phyloP scores from a whole-genome alignment of 2,329 filamentous ascomycete species.

The Cylindrodendrum hubeiense region DNA sequence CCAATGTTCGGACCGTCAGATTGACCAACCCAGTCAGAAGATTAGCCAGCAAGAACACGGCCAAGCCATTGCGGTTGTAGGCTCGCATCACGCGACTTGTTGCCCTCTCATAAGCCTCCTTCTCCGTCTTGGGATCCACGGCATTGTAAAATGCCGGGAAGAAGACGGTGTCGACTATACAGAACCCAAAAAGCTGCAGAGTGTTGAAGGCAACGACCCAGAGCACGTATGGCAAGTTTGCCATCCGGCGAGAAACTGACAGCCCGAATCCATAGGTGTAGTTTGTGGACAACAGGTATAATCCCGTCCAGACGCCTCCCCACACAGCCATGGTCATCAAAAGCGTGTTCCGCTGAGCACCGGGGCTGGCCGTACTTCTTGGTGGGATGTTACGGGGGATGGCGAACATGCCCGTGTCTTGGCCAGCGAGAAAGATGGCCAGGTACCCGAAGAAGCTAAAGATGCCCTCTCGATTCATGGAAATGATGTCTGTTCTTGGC shows the following conservation, averaged over 20 bases:
- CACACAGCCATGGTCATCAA: constrained; percentile 74
- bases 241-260: constrained; percentile 86
- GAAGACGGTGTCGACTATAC: constrained; percentile 79
- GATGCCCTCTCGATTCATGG: constrained; percentile 94
- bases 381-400: constrained; percentile 71
- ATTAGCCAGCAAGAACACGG: constrained; percentile 89
- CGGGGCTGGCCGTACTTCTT: constrained; percentile 56
- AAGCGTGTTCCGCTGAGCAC: constrained; percentile 67
- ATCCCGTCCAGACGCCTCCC: constrained; percentile 74
- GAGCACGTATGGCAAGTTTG: constrained; percentile 92
- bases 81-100: constrained; percentile 86
- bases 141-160: constrained; percentile 80
- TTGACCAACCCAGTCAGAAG: constrained; percentile 91
- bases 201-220: constrained; percentile 96
- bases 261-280: constrained; percentile 79
- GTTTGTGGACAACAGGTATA: constrained; percentile 78
- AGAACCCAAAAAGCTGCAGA: constrained; percentile 84
- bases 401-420: constrained; percentile 83
- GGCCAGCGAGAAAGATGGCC: constrained; percentile 92
- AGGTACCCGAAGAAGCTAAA: constrained; percentile 95
- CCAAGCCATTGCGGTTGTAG: constrained; percentile 90
- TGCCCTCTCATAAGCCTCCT: constrained; percentile 72
- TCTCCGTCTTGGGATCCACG: constrained; percentile 67
- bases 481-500: constrained; percentile 81
- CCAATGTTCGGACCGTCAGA: constrained; percentile 84